These are phyloP conservation scores for Bocquillonia castaneifolia DNA, from an alignment of 441 rosid species.

Conservation along the genomic window DNA sequence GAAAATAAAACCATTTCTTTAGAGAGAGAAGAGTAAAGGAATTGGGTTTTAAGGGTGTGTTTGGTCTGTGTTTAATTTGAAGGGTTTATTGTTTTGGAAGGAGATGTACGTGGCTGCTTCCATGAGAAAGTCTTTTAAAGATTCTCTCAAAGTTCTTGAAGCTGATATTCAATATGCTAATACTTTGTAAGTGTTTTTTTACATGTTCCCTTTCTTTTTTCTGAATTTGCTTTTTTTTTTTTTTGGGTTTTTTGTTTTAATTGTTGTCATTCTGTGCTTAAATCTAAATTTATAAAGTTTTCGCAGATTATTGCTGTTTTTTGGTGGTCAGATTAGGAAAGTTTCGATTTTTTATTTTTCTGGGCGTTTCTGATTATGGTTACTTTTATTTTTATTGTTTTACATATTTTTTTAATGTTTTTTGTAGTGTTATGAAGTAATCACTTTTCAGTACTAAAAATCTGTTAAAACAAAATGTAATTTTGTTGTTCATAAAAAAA, in stretches of 20 bases:
- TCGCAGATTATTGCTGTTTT: not conserved
- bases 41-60: not conserved
- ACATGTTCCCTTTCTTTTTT: not conserved
- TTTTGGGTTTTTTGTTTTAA: not conserved
- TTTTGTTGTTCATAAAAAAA: no score
- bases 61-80: not conserved
- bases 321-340: not conserved
- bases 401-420: no score
- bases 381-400: no score
- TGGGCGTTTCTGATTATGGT: not conserved
- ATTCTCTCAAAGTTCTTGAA: constrained; percentile 72
- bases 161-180: constrained; percentile 78
- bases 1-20: not conserved
- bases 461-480: no score
- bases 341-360: not conserved
- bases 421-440: not conserved
- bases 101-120: constrained; percentile 47
- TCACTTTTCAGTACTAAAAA: no score
- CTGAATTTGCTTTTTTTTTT: not conserved
- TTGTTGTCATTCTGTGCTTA: not conserved
- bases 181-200: constrained; percentile 46
- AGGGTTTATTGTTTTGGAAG: not conserved
- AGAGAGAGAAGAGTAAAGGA: not conserved
- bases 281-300: not conserved
- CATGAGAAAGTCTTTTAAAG: constrained; percentile 56